phyloP scores from a whole-genome alignment of 306 rosid species.

The Echinosophora koreensis region DNA sequence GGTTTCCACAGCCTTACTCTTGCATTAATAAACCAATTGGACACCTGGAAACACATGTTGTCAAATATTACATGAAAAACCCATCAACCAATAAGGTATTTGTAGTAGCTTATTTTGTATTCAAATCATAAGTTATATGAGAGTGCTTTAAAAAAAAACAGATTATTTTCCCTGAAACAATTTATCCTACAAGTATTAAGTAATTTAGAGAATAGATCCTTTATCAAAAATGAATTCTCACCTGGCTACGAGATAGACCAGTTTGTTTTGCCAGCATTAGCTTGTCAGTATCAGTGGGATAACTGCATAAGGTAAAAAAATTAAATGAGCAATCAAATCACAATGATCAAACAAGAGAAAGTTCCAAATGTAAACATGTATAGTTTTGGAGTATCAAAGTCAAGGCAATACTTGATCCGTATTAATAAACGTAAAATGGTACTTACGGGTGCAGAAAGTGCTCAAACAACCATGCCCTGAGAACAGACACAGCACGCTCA shows the following conservation, averaged over 20 bases:
- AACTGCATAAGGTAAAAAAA: conserved; percentile 54
- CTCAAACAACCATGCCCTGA: conserved; percentile 88
- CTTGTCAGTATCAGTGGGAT: conserved; percentile 92
- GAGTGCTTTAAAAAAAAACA: no score
- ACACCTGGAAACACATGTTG: conserved; percentile 57
- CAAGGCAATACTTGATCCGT: not conserved
- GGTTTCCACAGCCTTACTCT: conserved; percentile 98
- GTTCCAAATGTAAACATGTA: not conserved
- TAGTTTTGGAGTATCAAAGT: not conserved
- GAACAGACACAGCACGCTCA: conserved; percentile 81
- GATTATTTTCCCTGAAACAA: no score
- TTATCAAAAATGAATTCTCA: conserved; percentile 25
- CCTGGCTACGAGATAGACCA: conserved; percentile 95
- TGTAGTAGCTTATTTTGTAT: no score
- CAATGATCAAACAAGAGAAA: not conserved
- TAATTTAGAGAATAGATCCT: not conserved
- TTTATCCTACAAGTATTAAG: not conserved
- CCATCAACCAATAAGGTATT: not conserved
- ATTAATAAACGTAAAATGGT: not conserved
- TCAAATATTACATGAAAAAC: conserved; percentile 14
- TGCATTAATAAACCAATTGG: conserved; percentile 97
- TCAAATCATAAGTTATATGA: no score
- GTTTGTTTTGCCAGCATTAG: conserved; percentile 90
- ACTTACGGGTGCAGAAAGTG: conserved; percentile 96
- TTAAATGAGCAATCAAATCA: conserved; percentile 5